A percentile compares a stretch with the other conserved stretches of the same genome.
phyloP scores from a whole-genome alignment of 768 basidiomycete genomes.

The Tricholoma terreum region DNA sequence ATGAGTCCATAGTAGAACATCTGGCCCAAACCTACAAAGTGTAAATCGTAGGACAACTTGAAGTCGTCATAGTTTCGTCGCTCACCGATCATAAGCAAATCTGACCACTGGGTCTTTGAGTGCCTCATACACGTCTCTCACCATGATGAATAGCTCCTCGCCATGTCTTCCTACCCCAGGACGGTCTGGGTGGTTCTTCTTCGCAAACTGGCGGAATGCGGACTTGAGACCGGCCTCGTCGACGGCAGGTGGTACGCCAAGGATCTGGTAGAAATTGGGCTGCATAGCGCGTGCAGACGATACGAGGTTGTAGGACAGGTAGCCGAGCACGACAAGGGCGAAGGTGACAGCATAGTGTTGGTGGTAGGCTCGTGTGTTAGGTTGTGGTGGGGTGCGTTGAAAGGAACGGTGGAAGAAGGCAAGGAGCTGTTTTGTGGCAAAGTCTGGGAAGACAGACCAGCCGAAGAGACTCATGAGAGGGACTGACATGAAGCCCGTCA shows the following conservation, averaged over 20 bases:
- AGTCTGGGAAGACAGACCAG: conserved; percentile 68
- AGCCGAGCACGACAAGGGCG: conserved; percentile 59
- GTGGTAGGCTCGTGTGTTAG: conserved; percentile 38
- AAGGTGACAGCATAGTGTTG: conserved; percentile 66
- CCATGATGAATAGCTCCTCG: conserved; percentile 63
- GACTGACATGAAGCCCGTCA: conserved; percentile 14
- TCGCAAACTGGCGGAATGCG: conserved; percentile 75
- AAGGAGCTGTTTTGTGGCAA: conserved; percentile 52
- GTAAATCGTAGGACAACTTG: not conserved
- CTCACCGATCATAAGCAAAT: conserved; percentile 83
- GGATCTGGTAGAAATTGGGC: conserved; percentile 77
- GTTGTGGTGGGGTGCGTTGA: conserved; percentile 24
- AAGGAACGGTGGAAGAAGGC: conserved; percentile 39
- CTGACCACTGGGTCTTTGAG: conserved; percentile 72
- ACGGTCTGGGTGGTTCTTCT: conserved; percentile 74
- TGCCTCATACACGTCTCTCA: conserved; percentile 74
- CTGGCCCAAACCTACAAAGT: conserved; percentile 69
- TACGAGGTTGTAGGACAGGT: conserved; percentile 63
- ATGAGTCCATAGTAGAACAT: conserved; percentile 62
- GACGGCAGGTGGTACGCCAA: conserved; percentile 58
- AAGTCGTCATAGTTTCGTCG: conserved; percentile 16
- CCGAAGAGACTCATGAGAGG: conserved; percentile 47
- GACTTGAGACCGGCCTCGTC: conserved; percentile 66
- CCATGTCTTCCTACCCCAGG: conserved; percentile 53
- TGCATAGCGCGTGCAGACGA: conserved; percentile 53